Percentiles rank a stretch among this genome's conserved stretches.
phyloP scores from a whole-genome alignment of 495 filamentous ascomycete species.

The Trichoderma virens region DNA sequence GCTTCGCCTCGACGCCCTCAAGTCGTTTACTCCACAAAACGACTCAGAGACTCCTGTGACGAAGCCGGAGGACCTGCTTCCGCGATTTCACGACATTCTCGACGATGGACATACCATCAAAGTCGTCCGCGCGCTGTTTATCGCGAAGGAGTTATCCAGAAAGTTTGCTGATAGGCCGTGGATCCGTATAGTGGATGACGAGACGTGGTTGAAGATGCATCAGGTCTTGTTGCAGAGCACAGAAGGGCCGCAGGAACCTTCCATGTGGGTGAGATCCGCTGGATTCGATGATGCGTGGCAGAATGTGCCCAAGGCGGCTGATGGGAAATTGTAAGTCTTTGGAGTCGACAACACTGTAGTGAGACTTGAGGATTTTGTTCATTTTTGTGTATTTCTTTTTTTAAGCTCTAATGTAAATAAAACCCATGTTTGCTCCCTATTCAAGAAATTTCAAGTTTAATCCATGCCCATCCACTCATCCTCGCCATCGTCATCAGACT shows the following conservation, averaged over 20 bases:
- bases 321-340: constrained; percentile 8
- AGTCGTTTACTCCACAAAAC: constrained; percentile 39
- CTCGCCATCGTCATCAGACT: constrained; percentile 27
- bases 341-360: background rate
- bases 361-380: background rate
- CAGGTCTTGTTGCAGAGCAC: constrained; percentile 56
- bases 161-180: constrained; percentile 33
- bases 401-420: background rate
- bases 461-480: constrained; percentile 50
- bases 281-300: constrained; percentile 56
- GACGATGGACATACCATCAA: constrained; percentile 82
- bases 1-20: constrained; percentile 47
- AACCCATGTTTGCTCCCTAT: background rate
- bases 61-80: constrained; percentile 37
- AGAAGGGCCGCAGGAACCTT: constrained; percentile 29
- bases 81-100: constrained; percentile 38
- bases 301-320: constrained; percentile 10
- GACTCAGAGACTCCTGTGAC: constrained; percentile 4
- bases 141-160: constrained; percentile 24
- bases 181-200: constrained; percentile 48
- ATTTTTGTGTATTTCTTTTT: background rate
- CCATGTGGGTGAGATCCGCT: constrained; percentile 46
- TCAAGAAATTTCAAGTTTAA: constrained; percentile 19
- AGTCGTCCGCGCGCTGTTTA: constrained; percentile 56
- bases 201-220: constrained; percentile 64